Evolutionary conservation across 768 basidiomycete species (phyloP).

Genomic region (Boletellus ananas): DNA sequence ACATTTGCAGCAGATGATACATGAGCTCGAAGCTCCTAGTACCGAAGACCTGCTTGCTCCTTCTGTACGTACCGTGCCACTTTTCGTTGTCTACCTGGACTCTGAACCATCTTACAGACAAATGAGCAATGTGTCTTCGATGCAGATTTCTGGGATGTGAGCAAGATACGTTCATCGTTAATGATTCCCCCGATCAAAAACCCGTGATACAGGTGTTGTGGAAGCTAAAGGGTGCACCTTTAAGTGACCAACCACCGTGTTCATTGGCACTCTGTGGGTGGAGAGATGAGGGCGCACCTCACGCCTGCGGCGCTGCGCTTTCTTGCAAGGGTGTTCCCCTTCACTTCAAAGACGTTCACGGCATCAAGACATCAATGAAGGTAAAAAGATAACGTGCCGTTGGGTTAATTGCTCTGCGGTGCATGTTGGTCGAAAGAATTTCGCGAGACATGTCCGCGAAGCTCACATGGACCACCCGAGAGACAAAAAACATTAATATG

Average conservation of each 20-base stretch:
- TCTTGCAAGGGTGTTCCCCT: background rate
- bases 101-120: too few relatives aligned
- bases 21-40: too few relatives aligned
- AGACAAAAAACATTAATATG: background rate
- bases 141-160: background rate
- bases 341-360: background rate
- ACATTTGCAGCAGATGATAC: too few relatives aligned
- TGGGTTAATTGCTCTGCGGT: background rate
- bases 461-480: background rate
- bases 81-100: too few relatives aligned
- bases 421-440: background rate
- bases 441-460: conserved; percentile 1
- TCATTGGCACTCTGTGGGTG: background rate
- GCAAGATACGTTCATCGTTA: background rate
- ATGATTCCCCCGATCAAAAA: background rate
- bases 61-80: too few relatives aligned
- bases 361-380: background rate
- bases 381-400: background rate
- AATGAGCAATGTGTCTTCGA: too few relatives aligned
- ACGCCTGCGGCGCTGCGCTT: background rate
- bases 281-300: background rate
- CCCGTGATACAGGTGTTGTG: background rate
- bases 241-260: background rate
- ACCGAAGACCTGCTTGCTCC: too few relatives aligned
- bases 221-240: background rate